These are phyloP conservation scores for Chamaecyparis obtusa DNA, from an alignment of 75 land plant species.

Conservation along the genomic window DNA sequence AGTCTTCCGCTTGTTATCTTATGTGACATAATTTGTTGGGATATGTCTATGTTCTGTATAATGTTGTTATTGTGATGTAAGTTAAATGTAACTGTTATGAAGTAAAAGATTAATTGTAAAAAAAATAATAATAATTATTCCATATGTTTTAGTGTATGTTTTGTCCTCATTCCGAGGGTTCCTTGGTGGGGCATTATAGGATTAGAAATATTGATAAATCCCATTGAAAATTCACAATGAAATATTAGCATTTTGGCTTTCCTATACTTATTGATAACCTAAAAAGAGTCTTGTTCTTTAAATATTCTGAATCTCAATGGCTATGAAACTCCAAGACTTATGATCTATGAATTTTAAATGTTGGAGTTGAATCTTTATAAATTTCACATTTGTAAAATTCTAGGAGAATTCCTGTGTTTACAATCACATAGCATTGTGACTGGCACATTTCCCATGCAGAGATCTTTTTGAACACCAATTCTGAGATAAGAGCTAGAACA, in stretches of 20 bases:
- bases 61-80: no score
- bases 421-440: background rate
- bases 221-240: background rate
- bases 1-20: no score
- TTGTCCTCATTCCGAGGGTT: no score
- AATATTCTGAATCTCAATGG: background rate
- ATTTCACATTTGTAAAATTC: background rate
- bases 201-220: background rate
- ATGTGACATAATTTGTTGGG: no score
- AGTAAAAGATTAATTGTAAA: no score
- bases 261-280: background rate
- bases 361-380: background rate
- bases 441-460: background rate
- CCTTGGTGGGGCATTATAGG: background rate
- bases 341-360: background rate
- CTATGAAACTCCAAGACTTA: background rate
- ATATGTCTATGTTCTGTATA: no score
- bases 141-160: no score
- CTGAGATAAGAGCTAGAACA: background rate
- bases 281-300: background rate
- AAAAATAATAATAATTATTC: no score
- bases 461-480: background rate
- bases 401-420: background rate
- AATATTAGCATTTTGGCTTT: background rate
- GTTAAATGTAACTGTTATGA: no score